A percentile compares a stretch with the other conserved stretches of the same genome.
phyloP scores from a whole-genome alignment of 2,329 filamentous ascomycete species.

The Neoarthrinium moseri region DNA sequence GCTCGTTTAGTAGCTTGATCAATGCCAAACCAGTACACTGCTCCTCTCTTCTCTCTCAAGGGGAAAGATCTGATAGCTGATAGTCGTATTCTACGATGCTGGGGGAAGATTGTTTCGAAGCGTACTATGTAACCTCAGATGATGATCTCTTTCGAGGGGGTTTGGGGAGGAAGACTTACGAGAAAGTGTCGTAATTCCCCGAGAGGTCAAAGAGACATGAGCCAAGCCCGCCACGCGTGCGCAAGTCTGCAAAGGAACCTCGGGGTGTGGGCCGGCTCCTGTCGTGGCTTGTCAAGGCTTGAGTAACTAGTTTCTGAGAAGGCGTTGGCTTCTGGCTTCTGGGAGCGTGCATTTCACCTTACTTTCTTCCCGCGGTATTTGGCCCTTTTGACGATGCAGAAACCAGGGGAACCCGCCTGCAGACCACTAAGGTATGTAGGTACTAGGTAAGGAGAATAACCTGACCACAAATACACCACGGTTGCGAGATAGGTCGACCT shows the following conservation, averaged over 20 bases:
- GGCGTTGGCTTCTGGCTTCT: too few relatives aligned
- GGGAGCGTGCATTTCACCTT: not conserved
- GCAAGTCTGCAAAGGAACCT: not conserved
- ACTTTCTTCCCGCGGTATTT: not conserved
- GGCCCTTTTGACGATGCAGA: not conserved
- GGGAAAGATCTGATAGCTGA: not conserved
- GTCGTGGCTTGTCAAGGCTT: not conserved
- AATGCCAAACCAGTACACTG: constrained; percentile 1
- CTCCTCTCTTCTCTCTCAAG: not conserved
- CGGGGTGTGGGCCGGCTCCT: not conserved
- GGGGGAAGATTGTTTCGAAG: not conserved
- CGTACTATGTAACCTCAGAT: not conserved
- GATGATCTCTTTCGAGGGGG: not conserved
- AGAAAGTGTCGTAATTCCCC: not conserved
- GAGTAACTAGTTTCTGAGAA: not conserved
- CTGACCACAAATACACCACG: not conserved
- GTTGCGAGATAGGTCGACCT: not conserved
- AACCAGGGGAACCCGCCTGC: constrained; percentile 1
- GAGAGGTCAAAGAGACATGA: not conserved
- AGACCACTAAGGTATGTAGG: too few relatives aligned
- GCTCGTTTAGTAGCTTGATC: constrained; percentile 2
- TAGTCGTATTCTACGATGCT: not conserved
- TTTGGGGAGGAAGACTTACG: not conserved
- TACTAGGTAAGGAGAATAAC: too few relatives aligned
- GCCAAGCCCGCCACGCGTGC: not conserved